Evolutionary conservation across 768 basidiomycete genomes (phyloP), one percentile per base, ranked within the genome.

Genomic region (Leccinum imitatum): DNA sequence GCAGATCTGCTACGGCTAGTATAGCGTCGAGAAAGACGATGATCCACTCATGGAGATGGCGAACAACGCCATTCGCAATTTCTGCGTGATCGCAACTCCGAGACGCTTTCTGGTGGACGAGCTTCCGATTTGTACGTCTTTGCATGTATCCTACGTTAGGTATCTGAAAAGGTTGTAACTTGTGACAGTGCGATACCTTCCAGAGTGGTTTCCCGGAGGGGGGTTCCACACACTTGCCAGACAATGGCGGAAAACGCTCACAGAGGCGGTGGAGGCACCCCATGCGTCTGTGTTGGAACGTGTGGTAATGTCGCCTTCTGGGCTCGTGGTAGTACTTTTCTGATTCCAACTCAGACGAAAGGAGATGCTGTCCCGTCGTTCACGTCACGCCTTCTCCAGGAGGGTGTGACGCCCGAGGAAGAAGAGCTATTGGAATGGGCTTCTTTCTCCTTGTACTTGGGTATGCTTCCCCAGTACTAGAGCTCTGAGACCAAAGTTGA

Each of bases 181-280:
- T 17, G 2, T n/a, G 1, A 0, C 35, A 68, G 65, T 71, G 53
- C 46, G 41, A 35, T 59, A 67, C 56, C 11, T 67, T 5, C 69
- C 65, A 0, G 62, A 57, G 4, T 71, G 68, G 69, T 62, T 67
- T 11, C 69, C 66, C 30, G 69, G 70, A 15, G 48, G 56, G 6
- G 57, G 62, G 6, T 69, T 69, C 44, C 60, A 56, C n/a, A 61
- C 46, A n/a, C 59, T 57, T 31, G 59, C 60, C 6, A 59, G 30
- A 33, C 19, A 17, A 0, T 68, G 58, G 48, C 25, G 54, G 15
- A 51, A 56, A 53, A 27, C 59, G 39, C 39, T 60, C 11, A 46
- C 9, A 3, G 57, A 66, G 17, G 33, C 55, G 1, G 63, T 30
- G 3, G 31, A 46, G 2, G 55, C 15, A 8, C 63, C 60, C 0